phyloP scores from a whole-genome alignment of 805 yeast genomes.

The Metschnikowia kofuensis region DNA sequence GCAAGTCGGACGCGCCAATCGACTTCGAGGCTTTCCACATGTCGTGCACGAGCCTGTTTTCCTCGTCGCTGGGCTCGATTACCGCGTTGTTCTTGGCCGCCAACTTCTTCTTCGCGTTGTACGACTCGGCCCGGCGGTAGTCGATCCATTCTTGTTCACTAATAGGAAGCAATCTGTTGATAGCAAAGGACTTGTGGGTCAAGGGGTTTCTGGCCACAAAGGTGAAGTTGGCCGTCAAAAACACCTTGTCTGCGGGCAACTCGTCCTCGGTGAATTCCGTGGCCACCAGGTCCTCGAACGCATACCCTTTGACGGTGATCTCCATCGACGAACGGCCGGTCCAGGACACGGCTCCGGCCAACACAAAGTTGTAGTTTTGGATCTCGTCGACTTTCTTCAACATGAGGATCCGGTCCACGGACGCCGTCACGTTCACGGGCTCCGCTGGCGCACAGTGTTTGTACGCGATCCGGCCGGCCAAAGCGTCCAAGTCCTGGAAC shows the following conservation, averaged over 20 bases:
- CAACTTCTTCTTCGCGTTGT: slow-evolving; percentile 80
- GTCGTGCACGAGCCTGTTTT: slow-evolving; percentile 70
- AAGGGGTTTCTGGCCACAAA: slow-evolving; percentile 94
- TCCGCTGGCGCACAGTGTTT: slow-evolving; percentile 93
- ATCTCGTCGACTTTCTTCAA: slow-evolving; percentile 80
- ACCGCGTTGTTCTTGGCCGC: slow-evolving; percentile 64
- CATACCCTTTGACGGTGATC: slow-evolving; percentile 84
- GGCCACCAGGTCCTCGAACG: slow-evolving; percentile 59
- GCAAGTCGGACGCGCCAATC: slow-evolving; percentile 3
- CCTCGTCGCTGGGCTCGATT: slow-evolving; percentile 64
- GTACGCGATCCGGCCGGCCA: slow-evolving; percentile 92
- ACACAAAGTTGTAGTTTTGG: slow-evolving; percentile 66
- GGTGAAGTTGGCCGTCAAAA: slow-evolving; percentile 87
- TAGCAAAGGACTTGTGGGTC: slow-evolving; percentile 86
- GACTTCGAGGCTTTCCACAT: slow-evolving; percentile 54
- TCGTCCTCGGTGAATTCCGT: slow-evolving; percentile 51
- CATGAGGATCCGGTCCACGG: slow-evolving; percentile 88
- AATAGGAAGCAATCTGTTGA: slow-evolving; percentile 75
- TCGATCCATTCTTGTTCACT: slow-evolving; percentile 77
- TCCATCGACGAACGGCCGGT: slow-evolving; percentile 96
- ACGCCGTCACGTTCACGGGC: slow-evolving; percentile 93
- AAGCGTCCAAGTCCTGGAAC: slow-evolving; percentile 90
- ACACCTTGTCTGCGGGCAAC: slow-evolving; percentile 64
- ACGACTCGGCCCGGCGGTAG: slow-evolving; percentile 84
- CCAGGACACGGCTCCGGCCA: slow-evolving; percentile 92